These are phyloP conservation scores for Umbelopsis ramanniana DNA, from an alignment of 192 early-diverging fungal genomes.

Conservation along the genomic window DNA sequence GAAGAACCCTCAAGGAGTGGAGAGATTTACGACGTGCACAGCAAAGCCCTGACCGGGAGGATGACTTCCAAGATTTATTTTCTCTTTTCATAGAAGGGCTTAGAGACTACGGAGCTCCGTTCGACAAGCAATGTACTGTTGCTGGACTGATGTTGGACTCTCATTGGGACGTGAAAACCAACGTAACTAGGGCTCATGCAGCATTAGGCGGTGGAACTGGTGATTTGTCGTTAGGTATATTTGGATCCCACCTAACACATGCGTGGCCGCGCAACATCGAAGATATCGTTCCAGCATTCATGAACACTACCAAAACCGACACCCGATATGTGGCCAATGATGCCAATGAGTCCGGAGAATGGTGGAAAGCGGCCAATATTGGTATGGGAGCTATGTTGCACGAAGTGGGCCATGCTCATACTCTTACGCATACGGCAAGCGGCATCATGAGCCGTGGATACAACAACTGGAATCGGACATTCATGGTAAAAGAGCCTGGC, in stretches of 20 bases:
- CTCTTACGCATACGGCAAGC: constrained; percentile 59
- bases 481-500: constrained; percentile 62
- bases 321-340: constrained; percentile 64
- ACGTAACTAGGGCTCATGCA: constrained; percentile 62
- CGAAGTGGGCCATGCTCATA: constrained; percentile 70
- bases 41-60: constrained; percentile 45
- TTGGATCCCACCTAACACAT: constrained; percentile 69
- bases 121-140: constrained; percentile 47
- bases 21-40: constrained; percentile 62
- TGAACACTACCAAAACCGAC: constrained; percentile 61
- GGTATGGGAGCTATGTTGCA: constrained; percentile 78
- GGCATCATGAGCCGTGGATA: constrained; percentile 70
- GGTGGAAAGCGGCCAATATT: constrained; percentile 67
- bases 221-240: constrained; percentile 60
- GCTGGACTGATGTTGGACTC: constrained; percentile 64
- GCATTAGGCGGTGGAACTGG: constrained; percentile 66
- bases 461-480: constrained; percentile 69
- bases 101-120: constrained; percentile 50
- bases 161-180: constrained; percentile 55
- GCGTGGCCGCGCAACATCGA: constrained; percentile 66
- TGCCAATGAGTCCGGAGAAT: constrained; percentile 57
- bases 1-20: constrained; percentile 55
- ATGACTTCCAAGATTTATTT: constrained; percentile 51
- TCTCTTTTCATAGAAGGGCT: constrained; percentile 54
- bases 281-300: constrained; percentile 58